Base-by-base conservation (phyloP, 352 stramenopile genomes). In the Pythium oligandrum region DNA sequence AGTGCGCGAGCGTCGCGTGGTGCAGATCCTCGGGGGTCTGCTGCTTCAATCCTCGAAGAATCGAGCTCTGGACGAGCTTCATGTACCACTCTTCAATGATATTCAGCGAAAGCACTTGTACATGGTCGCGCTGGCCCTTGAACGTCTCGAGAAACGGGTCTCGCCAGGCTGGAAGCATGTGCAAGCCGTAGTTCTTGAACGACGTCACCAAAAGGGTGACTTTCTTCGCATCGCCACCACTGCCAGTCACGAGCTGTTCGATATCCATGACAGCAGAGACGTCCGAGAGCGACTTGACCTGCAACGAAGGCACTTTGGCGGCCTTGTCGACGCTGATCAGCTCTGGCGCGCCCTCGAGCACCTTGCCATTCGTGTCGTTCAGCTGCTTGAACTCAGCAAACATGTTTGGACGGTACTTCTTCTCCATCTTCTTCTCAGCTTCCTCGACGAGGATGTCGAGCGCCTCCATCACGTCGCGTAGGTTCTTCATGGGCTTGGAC, bases 11-110 rank as follows among this genome's bases (percentile, higher is more conserved):
- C 36, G 79, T 87, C 46, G 58, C 63, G 7, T 70, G 66, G 53
- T 88, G 76, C 36, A 81, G 58, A 40, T 66, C 55, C 26, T 61
- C 51, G 0, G 81, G 70, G 3, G 61, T 83, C 49, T 84, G 78
- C 35, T 75, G 39, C 57, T 78, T 59, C 55, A 94, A 59, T 0
- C 83, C 83, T 6, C 61, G 65, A 12, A 69, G 71, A 53, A 94
- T 94, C 35, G 78, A 88, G 0, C 68, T 59, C 31, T 80, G 71
- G 44, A 94, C 75, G 26, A 90, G 59, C 66, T 90, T 90, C 74
- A 92, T 90, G 70, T 94, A 94, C 84, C 84, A 94, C 54, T 94
- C 84, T 53, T 94, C 84, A 26, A 94, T 88, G 61, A 94, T 83
- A 55, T 89, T 91, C 50, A 94, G 68, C 53, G 76, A 80, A 30